Evolutionary conservation across 2,329 filamentous ascomycete species (phyloP).

Genomic region (Hymenoscyphus salicellus): DNA sequence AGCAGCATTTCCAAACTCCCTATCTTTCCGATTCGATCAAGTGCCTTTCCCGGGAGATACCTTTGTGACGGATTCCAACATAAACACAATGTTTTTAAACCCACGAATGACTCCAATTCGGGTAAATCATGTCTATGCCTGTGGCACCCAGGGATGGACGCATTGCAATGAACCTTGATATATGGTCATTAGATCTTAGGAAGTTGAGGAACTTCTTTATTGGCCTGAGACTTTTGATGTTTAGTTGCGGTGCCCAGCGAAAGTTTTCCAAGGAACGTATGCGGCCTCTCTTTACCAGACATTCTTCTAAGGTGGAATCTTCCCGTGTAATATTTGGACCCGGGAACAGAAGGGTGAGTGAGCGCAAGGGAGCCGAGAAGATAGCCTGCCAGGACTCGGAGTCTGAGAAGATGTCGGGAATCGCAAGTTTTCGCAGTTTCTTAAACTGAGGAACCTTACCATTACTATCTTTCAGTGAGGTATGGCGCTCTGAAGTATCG

Average conservation of each 20-base stretch:
- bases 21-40: not conserved
- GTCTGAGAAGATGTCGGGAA: not conserved
- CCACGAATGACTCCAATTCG: not conserved
- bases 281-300: not conserved
- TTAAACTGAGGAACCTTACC: not conserved
- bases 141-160: not conserved
- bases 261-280: not conserved
- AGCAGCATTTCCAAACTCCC: not conserved
- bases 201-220: not conserved
- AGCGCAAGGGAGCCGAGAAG: not conserved
- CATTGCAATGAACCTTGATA: not conserved
- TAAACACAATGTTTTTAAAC: not conserved
- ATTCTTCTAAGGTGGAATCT: not conserved
- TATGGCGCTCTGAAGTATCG: not conserved
- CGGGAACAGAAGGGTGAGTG: not conserved
- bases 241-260: not conserved
- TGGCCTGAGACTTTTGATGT: not conserved
- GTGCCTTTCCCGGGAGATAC: not conserved
- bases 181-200: not conserved
- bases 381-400: not conserved
- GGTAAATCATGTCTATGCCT: not conserved
- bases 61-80: not conserved
- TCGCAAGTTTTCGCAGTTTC: not conserved
- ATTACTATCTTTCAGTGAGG: not conserved
- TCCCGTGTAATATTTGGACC: not conserved